Evolutionary conservation across 2,329 filamentous ascomycete species (phyloP).

Genomic region (Ambrosiella xylebori): DNA sequence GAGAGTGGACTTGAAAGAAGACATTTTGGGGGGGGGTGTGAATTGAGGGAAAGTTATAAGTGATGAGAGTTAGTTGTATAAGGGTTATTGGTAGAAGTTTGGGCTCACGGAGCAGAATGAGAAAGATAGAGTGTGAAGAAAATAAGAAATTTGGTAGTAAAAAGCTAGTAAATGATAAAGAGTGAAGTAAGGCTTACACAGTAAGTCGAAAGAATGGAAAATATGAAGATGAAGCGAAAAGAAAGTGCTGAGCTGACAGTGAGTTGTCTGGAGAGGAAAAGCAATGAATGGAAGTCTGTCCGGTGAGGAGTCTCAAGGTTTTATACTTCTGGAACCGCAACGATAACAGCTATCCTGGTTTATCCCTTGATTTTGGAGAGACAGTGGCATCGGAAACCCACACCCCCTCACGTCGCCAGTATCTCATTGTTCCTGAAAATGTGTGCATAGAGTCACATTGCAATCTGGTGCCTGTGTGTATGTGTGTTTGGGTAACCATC

Average conservation of each 20-base stretch:
- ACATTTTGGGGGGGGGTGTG: background rate
- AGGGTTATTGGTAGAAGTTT: background rate
- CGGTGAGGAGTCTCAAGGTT: background rate
- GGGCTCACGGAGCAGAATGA: background rate
- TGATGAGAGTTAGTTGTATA: background rate
- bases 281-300: background rate
- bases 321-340: background rate
- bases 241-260: slow-evolving; percentile 1
- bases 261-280: slow-evolving; percentile 5
- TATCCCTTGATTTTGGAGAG: too few species aligned
- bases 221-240: slow-evolving; percentile 3
- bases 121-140: background rate
- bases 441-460: too few species aligned
- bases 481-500: too few species aligned
- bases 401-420: too few species aligned
- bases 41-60: background rate
- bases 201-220: slow-evolving; percentile 5
- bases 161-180: background rate
- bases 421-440: too few species aligned
- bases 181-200: slow-evolving; percentile 7
- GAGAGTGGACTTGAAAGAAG: slow-evolving; percentile 9
- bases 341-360: background rate
- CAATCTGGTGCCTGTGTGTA: too few species aligned
- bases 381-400: too few species aligned
- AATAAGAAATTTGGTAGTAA: background rate